Percentiles rank a stretch among this genome's conserved stretches.
Evolutionary conservation across 306 rosid species (phyloP).

Genomic region (Gillenia trifoliata): DNA sequence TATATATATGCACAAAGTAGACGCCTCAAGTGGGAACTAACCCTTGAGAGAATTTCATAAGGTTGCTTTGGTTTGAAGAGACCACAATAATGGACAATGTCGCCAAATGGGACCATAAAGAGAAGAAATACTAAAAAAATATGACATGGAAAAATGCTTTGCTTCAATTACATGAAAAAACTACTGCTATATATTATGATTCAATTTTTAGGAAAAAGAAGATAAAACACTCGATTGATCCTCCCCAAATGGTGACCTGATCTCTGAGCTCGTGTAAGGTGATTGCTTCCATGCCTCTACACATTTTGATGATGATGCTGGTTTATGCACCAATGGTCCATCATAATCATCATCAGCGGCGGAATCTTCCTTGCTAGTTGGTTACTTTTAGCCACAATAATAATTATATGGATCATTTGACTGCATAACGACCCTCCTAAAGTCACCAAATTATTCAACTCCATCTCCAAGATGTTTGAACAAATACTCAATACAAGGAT

Average conservation of each 20-base stretch:
- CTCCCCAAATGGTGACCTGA: slow-evolving; percentile 5
- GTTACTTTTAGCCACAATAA: neutral
- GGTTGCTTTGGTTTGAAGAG: slow-evolving; percentile 2
- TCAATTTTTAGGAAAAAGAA: neutral
- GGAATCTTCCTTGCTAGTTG: slow-evolving; percentile 15
- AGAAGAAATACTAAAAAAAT: neutral
- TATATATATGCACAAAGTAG: neutral
- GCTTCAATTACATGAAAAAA: too few species aligned
- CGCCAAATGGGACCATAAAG: slow-evolving; percentile 12
- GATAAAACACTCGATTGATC: slow-evolving; percentile 1
- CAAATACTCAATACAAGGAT: too few species aligned
- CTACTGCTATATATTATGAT: neutral
- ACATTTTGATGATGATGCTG: slow-evolving; percentile 16
- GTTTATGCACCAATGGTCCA: neutral
- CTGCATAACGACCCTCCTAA: neutral
- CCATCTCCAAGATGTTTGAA: neutral
- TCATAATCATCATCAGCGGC: slow-evolving; percentile 10
- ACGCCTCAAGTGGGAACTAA: neutral
- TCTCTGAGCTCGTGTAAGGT: slow-evolving; percentile 9
- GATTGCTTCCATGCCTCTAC: slow-evolving; percentile 7
- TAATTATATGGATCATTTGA: slow-evolving; percentile 10
- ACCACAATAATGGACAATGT: slow-evolving; percentile 14
- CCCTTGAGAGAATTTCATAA: neutral
- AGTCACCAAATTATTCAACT: neutral
- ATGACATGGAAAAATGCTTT: slow-evolving; percentile 9